These are phyloP conservation scores for Phialophora tarda DNA, from an alignment of 2,329 filamentous ascomycete species.

Conservation along the genomic window DNA sequence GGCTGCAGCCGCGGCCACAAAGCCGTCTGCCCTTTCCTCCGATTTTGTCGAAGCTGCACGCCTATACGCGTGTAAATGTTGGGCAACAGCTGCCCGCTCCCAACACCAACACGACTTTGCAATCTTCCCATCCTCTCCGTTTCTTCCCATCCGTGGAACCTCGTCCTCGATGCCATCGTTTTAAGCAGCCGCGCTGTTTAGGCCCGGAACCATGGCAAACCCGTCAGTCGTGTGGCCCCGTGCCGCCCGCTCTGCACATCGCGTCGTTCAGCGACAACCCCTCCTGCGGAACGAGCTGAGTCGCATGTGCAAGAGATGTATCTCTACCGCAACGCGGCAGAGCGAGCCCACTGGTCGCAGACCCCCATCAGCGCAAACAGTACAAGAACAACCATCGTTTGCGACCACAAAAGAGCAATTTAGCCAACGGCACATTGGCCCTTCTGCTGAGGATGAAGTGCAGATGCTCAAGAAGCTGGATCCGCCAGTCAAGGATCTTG, in stretches of 20 bases:
- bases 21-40: constrained; percentile 22
- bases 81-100: constrained; percentile 2
- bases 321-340: constrained; percentile 19
- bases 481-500: constrained; percentile 73
- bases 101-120: neutral
- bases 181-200: neutral
- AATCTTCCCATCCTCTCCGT: neutral
- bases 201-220: constrained; percentile 15
- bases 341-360: neutral
- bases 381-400: constrained; percentile 12
- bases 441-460: constrained; percentile 92
- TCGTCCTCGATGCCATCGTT: neutral
- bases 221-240: constrained; percentile 7
- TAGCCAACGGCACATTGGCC: constrained; percentile 80
- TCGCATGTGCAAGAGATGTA: constrained; percentile 27
- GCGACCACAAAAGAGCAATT: constrained; percentile 26
- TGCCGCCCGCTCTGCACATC: constrained; percentile 17
- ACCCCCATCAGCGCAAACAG: neutral
- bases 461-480: constrained; percentile 80
- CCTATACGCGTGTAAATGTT: neutral
- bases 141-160: neutral
- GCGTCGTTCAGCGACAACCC: constrained; percentile 16
- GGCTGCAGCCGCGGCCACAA: constrained; percentile 28
- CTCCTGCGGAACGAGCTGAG: constrained; percentile 16
- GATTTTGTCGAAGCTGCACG: neutral